Evolutionary conservation across 2,329 filamentous ascomycete genomes (phyloP), one percentile per base, ranked within the genome.

Genomic region (Ascochyta fabae): DNA sequence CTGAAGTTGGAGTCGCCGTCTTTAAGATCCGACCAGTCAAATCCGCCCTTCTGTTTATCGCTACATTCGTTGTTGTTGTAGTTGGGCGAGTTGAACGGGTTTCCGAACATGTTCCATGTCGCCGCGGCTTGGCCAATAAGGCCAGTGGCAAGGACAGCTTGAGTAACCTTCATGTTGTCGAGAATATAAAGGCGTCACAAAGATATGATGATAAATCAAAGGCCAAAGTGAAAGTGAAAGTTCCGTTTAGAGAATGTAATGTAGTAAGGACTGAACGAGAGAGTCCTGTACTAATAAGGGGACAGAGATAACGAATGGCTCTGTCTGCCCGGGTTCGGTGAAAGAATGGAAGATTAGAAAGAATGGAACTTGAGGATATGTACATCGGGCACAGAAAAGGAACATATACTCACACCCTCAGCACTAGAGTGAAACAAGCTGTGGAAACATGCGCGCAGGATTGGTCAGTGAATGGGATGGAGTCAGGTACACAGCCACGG

Each of bases 61-160:
- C 84, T 86, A 78, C 94, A 97, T 68, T 88, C 78, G 80, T 95
- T 95, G 80, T 91, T 80, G 70, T 84, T 86, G 82, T 90, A 92
- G 56, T 79, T 78, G 12, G 92, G 91, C 75, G 83, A 88, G 44
- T 81, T 80, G 82, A 87, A 96, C 57, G 81, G 75, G 43, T 75
- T 68, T 51, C 81, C 79, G 60, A 80, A 76, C 55, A 78, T 76
- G 59, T 76, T 72, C 81, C 84, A 88, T 66, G 68, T 81, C 42
- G 78, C 70, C 62, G 77, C 58, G 66, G 80, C 79, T 72, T 80
- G 78, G 61, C 75, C 70, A 60, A 71, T 74, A 41, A 82, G 70
- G 60, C 80, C 78, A 64, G 80, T 75, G 48, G 80, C 75, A 59
- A 83, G 66, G 59, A 84, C 64, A 62, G 77, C 71, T 38, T 71